These are phyloP conservation scores for Otatea glauca DNA, from an alignment of 176 grass and related monocot genomes.

Conservation along the genomic window DNA sequence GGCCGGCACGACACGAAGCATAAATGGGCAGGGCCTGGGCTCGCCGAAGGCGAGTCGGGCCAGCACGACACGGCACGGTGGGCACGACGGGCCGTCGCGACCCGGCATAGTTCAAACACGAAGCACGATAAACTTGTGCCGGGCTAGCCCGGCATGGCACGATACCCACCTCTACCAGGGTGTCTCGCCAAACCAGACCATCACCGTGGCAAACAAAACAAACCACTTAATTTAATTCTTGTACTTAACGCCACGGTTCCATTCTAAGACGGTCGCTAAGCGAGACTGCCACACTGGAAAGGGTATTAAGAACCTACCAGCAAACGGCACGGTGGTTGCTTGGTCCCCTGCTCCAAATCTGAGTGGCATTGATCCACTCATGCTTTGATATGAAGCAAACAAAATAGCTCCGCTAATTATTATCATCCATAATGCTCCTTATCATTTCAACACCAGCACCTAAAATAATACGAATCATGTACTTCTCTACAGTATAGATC, in stretches of 20 bases:
- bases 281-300: not conserved
- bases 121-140: too few species aligned
- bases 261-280: not conserved
- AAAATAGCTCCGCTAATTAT: not conserved
- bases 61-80: too few species aligned
- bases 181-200: not conserved
- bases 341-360: conserved; percentile 28
- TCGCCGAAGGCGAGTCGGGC: too few species aligned
- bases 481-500: not conserved
- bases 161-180: too few species aligned
- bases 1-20: too few species aligned
- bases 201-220: not conserved
- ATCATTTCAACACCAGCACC: not conserved
- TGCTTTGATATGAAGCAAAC: conserved; percentile 47
- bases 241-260: not conserved
- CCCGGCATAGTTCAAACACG: too few species aligned
- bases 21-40: too few species aligned
- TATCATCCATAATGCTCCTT: not conserved
- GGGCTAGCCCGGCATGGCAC: too few species aligned
- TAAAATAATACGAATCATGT: not conserved
- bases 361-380: not conserved
- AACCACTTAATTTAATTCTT: not conserved
- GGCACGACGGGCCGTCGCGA: too few species aligned
- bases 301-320: not conserved
- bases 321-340: not conserved